These are phyloP conservation scores for Fomitopsis schrenkii DNA, from an alignment of 1,284 basidiomycete genomes.

Conservation along the genomic window DNA sequence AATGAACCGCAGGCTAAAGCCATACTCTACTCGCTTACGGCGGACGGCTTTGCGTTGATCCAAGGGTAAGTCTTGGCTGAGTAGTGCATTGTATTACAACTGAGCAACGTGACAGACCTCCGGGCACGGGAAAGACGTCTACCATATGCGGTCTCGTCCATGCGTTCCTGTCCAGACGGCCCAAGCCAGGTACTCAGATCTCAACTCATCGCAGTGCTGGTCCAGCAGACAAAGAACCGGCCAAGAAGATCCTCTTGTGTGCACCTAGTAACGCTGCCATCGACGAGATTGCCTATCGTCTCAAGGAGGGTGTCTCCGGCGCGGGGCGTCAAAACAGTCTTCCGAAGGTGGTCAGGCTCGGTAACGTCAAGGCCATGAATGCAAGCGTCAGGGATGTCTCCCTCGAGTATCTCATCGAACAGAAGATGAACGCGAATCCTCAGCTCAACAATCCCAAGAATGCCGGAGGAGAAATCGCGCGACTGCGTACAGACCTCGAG, in stretches of 20 bases:
- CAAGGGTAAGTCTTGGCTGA: slow-evolving; percentile 71
- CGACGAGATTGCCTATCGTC: slow-evolving; percentile 89
- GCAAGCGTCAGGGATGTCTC: slow-evolving; percentile 84
- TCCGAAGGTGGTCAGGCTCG: slow-evolving; percentile 88
- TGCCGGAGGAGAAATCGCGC: slow-evolving; percentile 52
- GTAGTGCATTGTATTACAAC: slow-evolving; percentile 2
- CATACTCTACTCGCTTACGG: slow-evolving; percentile 73
- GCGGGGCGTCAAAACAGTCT: slow-evolving; percentile 49
- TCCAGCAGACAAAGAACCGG: slow-evolving; percentile 44
- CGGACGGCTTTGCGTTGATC: slow-evolving; percentile 86
- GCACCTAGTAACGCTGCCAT: slow-evolving; percentile 99
- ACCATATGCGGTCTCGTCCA: slow-evolving; percentile 96
- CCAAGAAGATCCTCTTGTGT: slow-evolving; percentile 85
- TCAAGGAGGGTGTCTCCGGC: slow-evolving; percentile 75
- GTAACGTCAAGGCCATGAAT: slow-evolving; percentile 78
- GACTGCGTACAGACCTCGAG: slow-evolving; percentile 65
- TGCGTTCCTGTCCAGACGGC: slow-evolving; percentile 68
- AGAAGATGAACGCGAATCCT: slow-evolving; percentile 57
- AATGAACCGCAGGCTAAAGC: slow-evolving; percentile 96
- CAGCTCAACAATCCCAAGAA: slow-evolving; percentile 38
- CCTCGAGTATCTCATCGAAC: slow-evolving; percentile 83
- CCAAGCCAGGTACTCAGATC: slow-evolving; percentile 45
- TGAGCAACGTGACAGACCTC: slow-evolving; percentile 59
- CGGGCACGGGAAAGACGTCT: slow-evolving; percentile 98
- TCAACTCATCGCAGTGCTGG: slow-evolving; percentile 38